These are phyloP conservation scores for Cladosporium oxysporum DNA, from an alignment of 2,329 filamentous ascomycete genomes.

Conservation along the genomic window DNA sequence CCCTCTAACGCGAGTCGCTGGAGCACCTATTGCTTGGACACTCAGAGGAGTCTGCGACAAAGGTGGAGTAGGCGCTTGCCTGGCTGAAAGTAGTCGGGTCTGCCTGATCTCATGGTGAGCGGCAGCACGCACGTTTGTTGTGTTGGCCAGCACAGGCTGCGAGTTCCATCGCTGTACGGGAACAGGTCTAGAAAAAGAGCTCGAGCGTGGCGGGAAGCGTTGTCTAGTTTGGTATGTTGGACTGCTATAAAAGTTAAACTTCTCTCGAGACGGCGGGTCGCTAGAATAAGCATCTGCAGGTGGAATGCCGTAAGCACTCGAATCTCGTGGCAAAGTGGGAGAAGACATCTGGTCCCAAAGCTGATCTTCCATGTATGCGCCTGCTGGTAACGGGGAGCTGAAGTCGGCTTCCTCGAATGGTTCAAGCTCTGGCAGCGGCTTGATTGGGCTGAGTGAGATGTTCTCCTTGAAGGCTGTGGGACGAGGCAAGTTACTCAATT, in stretches of 20 bases:
- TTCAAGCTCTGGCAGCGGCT: slow-evolving; percentile 28
- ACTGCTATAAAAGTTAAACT: slow-evolving; percentile 28
- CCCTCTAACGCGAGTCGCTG: slow-evolving; percentile 11
- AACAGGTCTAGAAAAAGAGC: slow-evolving; percentile 10
- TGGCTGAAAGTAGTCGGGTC: slow-evolving; percentile 34
- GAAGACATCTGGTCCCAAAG: slow-evolving; percentile 15
- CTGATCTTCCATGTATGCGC: slow-evolving; percentile 23
- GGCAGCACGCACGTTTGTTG: slow-evolving; percentile 28
- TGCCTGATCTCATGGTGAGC: slow-evolving; percentile 34
- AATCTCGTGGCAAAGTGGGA: slow-evolving; percentile 5
- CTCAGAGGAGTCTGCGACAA: slow-evolving; percentile 3
- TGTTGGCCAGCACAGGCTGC: slow-evolving; percentile 33
- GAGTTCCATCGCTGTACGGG: slow-evolving; percentile 36
- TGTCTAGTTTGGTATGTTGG: slow-evolving; percentile 27
- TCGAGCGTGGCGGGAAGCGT: slow-evolving; percentile 8
- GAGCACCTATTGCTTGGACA: slow-evolving; percentile 5
- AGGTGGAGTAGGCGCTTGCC: slow-evolving; percentile 34
- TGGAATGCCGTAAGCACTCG: slow-evolving; percentile 9
- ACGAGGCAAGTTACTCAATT: slow-evolving; percentile 24
- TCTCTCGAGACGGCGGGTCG: not conserved
- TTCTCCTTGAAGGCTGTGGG: slow-evolving; percentile 39
- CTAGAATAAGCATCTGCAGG: not conserved
- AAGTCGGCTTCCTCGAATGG: slow-evolving; percentile 23
- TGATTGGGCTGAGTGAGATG: slow-evolving; percentile 33
- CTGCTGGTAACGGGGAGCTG: slow-evolving; percentile 23